A percentile compares a stretch with the other conserved stretches of the same genome.
Evolutionary conservation across 257 asterid species (phyloP).

Genomic region (Solanum paucissectum): DNA sequence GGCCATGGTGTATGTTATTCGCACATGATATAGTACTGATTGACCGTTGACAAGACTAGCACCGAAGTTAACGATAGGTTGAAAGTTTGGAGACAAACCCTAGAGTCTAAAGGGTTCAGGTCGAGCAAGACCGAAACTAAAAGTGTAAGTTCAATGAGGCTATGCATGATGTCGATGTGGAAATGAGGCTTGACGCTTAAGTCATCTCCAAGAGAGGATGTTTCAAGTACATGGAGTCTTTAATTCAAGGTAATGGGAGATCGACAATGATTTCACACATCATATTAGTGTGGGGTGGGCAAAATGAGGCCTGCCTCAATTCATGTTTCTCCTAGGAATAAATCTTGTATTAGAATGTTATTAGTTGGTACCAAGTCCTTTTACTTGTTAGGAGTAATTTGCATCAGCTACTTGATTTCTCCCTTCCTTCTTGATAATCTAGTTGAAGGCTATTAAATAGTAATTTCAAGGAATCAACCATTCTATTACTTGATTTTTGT

Average conservation of each 20-base stretch:
- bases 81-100: neutral
- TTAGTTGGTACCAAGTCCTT: neutral
- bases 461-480: neutral
- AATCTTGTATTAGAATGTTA: neutral
- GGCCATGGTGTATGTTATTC: neutral
- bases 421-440: neutral
- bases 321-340: neutral
- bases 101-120: neutral
- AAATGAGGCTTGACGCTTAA: neutral
- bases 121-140: neutral
- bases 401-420: neutral
- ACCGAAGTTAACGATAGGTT: neutral
- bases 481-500: neutral
- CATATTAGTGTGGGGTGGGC: neutral
- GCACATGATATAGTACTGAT: neutral
- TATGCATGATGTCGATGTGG: neutral
- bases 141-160: neutral
- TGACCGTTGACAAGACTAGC: neutral
- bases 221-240: neutral
- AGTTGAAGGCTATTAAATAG: neutral
- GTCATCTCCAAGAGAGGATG: neutral
- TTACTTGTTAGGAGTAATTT: neutral
- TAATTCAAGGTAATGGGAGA: neutral
- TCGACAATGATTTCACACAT: neutral
- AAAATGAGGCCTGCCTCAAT: neutral